A percentile compares a stretch with the other conserved stretches of the same genome.
Conservation (phyloP, 345 rosid species). For the Hibiscus trionum region DNA sequence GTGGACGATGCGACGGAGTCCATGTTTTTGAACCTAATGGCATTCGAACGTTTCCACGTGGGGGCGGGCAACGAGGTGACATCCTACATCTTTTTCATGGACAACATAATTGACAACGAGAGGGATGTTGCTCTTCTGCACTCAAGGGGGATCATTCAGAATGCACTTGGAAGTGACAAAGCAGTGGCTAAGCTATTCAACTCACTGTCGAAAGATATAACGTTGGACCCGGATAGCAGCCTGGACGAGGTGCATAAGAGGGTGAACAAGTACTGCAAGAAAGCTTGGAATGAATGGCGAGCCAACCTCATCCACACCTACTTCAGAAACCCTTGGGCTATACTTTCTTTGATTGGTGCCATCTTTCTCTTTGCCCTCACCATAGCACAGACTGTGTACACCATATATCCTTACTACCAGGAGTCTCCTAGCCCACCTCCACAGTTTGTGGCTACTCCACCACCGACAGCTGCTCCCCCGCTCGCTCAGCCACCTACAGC, state of each 20-base stretch:
- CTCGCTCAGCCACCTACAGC: not conserved
- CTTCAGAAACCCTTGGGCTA: conserved; percentile 47
- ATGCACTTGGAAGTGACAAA: conserved; percentile 40
- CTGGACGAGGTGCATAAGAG: conserved; percentile 20
- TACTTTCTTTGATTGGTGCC: conserved; percentile 30
- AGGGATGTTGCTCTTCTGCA: conserved; percentile 37
- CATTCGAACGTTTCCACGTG: conserved; percentile 35
- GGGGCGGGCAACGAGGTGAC: conserved; percentile 35
- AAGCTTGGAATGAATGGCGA: conserved; percentile 37
- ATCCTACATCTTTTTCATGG: conserved; percentile 39
- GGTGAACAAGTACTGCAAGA: conserved; percentile 27
- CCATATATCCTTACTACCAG: conserved; percentile 19
- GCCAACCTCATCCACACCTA: conserved; percentile 37
- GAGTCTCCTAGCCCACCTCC: not conserved
- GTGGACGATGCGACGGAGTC: conserved; percentile 32
- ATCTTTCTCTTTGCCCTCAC: conserved; percentile 40
- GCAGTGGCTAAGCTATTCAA: conserved; percentile 39
- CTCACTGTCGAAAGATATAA: conserved; percentile 20
- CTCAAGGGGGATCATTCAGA: conserved; percentile 36
- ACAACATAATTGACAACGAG: conserved; percentile 33
- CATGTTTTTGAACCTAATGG: conserved; percentile 30
- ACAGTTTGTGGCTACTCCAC: not conserved
- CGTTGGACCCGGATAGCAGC: conserved; percentile 19
- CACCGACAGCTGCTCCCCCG: not conserved
- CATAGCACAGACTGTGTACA: conserved; percentile 25